Percentiles rank a stretch among this genome's conserved stretches.
These are phyloP conservation scores for Leccinum pellstonianum DNA, from an alignment of 768 basidiomycete species.

Conservation along the genomic window DNA sequence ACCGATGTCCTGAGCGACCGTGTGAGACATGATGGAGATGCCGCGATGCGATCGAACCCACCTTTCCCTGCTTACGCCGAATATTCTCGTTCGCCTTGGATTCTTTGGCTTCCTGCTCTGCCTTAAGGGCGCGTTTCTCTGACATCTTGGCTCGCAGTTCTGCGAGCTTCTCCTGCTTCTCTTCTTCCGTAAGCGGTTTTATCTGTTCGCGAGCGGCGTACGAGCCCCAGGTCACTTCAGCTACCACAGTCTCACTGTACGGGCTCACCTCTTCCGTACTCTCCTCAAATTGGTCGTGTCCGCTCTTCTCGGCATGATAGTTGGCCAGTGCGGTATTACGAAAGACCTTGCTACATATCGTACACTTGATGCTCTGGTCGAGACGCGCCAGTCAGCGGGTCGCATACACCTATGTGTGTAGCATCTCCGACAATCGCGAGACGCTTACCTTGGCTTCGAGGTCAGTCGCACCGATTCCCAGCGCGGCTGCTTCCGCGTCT, in stretches of 20 bases:
- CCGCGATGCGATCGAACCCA: constrained; percentile 17
- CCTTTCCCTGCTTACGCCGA: constrained; percentile 83
- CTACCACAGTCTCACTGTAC: neutral
- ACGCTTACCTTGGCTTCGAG: constrained; percentile 62
- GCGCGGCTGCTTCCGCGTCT: constrained; percentile 61
- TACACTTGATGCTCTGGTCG: constrained; percentile 76
- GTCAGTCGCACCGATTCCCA: constrained; percentile 41
- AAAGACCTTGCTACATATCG: constrained; percentile 84
- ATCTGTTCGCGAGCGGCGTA: constrained; percentile 47
- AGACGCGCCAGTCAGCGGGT: neutral
- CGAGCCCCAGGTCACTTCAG: neutral
- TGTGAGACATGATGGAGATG: neutral
- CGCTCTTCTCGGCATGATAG: constrained; percentile 92
- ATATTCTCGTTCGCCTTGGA: constrained; percentile 72
- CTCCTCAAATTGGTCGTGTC: constrained; percentile 95
- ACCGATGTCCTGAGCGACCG: constrained; percentile 54
- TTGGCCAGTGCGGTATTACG: constrained; percentile 83
- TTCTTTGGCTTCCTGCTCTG: constrained; percentile 71
- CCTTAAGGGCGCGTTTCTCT: constrained; percentile 73
- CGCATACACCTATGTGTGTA: neutral
- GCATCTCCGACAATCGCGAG: constrained; percentile 2
- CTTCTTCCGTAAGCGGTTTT: constrained; percentile 93
- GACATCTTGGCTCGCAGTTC: constrained; percentile 81
- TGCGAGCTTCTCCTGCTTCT: constrained; percentile 76
- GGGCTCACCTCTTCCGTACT: constrained; percentile 82